These are phyloP conservation scores for Oropetium thomaeum DNA, from an alignment of 176 grass and related monocot species.

Conservation along the genomic window DNA sequence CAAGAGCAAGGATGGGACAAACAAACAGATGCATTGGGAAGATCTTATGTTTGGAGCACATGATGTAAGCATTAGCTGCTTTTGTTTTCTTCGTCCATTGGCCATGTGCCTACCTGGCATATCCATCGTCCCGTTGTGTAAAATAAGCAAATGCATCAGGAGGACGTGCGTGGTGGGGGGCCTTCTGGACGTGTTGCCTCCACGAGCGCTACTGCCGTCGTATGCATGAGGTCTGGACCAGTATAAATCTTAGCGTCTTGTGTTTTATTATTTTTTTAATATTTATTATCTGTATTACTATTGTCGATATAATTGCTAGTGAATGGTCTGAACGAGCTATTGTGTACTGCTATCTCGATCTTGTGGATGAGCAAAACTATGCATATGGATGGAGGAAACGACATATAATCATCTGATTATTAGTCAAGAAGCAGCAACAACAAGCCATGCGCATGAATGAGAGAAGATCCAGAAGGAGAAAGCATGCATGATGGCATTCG, in stretches of 20 bases:
- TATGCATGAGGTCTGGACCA: no score
- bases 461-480: neutral
- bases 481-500: no score
- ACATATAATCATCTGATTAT: neutral
- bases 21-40: constrained; percentile 26
- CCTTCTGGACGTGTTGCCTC: neutral
- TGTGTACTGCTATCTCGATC: no score
- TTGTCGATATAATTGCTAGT: no score
- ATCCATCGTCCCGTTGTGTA: neutral
- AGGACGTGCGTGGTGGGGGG: neutral
- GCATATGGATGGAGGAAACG: no score
- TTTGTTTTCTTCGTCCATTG: constrained; percentile 10
- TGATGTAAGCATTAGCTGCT: neutral
- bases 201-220: neutral
- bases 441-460: neutral
- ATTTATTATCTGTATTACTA: neutral
- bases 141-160: neutral
- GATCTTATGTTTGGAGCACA: constrained; percentile 38
- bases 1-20: constrained; percentile 15
- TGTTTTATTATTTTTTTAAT: neutral
- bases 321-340: no score
- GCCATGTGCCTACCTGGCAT: constrained; percentile 31
- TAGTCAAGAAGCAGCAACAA: neutral
- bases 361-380: no score
- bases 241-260: no score